Base-by-base conservation (phyloP, 257 asterid species). In the Asclepias syriaca region DNA sequence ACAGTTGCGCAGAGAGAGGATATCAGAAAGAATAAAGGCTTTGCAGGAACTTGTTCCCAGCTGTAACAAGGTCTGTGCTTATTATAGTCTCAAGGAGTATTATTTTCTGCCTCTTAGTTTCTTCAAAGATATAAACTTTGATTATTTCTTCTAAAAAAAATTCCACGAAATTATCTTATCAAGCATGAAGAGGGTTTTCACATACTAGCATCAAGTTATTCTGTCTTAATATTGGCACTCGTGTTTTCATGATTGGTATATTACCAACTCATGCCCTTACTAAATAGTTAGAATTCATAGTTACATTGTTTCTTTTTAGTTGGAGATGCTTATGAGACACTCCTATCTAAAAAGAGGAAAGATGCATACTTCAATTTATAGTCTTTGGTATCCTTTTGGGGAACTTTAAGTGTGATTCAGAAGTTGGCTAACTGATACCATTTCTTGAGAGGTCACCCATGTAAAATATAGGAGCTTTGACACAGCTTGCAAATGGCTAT, bases 1-100 rank as follows among this genome's bases (percentile, higher is more conserved):
- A 59, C 90, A 91, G 97, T 77, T 89, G 79, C 96, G 96, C 39
- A 80, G 96, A 76, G 97, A 89, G 80, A 85, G 96, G 79, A 91
- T 91, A 82, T 89, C 96, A 1, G 97, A 91, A 75, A 86, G 95
- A 81, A 91, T 89, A 61, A 91, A 87, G 87, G 97, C 97, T 63
- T 81, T 91, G 93, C 96, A 91, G 79, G 95, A 91, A 81, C 87
- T 91, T 66, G 97, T 91, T 78, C 96, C 97, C 74, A 87, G 96
- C 89, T 89, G 96, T 83, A 91, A 86, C 82, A 91, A 91, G 95
- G 97, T 91, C 60, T 72, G 85, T 70, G 5, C 45, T 8, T 18
- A 68, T 46, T 12, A 15, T 66, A n/a, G 56, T 39, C 21, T 66
- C 15, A 15, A 6, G 59, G 59, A 54, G 24, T 19, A 19, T 73